Percentiles rank a stretch among this genome's conserved stretches.
Conservation (phyloP, 2,329 filamentous ascomycete genomes). For the Talaromyces funiculosus region DNA sequence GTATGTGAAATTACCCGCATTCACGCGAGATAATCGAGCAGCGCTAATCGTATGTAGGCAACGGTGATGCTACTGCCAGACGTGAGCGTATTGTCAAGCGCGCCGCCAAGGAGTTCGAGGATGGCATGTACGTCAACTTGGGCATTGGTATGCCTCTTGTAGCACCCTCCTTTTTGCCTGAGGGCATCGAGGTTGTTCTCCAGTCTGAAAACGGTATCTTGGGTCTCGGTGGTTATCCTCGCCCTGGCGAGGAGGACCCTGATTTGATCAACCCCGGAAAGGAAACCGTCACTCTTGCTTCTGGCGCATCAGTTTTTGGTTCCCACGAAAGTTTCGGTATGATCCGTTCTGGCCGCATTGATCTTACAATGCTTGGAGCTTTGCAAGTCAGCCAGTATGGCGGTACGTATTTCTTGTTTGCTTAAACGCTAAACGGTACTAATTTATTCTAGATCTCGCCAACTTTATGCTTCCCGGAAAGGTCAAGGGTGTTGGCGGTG, state of each 20-base stretch:
- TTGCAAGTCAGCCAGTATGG: constrained; percentile 74
- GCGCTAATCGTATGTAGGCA: constrained; percentile 22
- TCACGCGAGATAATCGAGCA: neutral
- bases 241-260: constrained; percentile 62
- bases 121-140: constrained; percentile 49
- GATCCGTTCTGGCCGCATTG: constrained; percentile 79
- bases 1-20: constrained; percentile 28
- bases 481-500: constrained; percentile 72
- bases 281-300: constrained; percentile 74
- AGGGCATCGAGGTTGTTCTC: constrained; percentile 67
- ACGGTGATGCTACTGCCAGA: constrained; percentile 61
- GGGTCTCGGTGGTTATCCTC: constrained; percentile 74
- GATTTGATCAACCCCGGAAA: constrained; percentile 85
- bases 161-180: constrained; percentile 67
- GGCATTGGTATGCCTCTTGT: constrained; percentile 82
- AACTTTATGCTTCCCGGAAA: constrained; percentile 91
- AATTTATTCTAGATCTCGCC: constrained; percentile 57
- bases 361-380: constrained; percentile 77
- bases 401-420: constrained; percentile 18
- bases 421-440: neutral
- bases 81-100: constrained; percentile 73
- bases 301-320: constrained; percentile 71
- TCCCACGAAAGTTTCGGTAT: constrained; percentile 78
- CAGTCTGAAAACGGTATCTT: constrained; percentile 84
- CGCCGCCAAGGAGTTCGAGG: constrained; percentile 69